Conservation (phyloP, 495 filamentous ascomycete species). For the Trichoderma gamsii region DNA sequence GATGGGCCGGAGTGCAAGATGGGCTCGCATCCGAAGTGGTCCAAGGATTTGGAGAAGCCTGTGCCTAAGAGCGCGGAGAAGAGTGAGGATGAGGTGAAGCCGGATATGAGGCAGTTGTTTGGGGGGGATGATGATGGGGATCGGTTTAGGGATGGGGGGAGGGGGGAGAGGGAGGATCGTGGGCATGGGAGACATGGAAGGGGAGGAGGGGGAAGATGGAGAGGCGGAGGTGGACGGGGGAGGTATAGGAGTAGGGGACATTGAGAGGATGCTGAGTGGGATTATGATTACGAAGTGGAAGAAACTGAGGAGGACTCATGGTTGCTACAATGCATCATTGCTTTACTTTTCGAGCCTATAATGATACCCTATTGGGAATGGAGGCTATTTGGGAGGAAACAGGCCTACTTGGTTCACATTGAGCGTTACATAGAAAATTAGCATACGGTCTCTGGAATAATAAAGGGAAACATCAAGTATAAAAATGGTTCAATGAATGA, state of each 20-base stretch:
- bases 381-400: neutral
- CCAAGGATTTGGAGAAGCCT: conserved; percentile 65
- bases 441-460: neutral
- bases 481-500: neutral
- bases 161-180: conserved; percentile 28
- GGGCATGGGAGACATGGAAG: conserved; percentile 26
- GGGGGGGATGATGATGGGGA: conserved; percentile 21
- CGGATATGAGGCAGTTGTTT: conserved; percentile 36
- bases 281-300: neutral
- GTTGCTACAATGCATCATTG: neutral
- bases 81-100: conserved; percentile 48
- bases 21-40: conserved; percentile 79
- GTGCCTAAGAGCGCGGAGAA: conserved; percentile 57
- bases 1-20: conserved; percentile 69
- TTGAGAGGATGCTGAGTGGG: neutral
- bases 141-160: conserved; percentile 21
- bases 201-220: conserved; percentile 31
- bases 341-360: neutral
- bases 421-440: neutral
- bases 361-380: conserved; percentile 7
- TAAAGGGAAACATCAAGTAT: neutral
- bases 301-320: neutral
- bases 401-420: neutral
- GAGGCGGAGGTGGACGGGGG: conserved; percentile 29
- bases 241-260: conserved; percentile 18